Percentiles rank a stretch among this genome's conserved stretches.
Conservation (phyloP, 148 eudicot genomes). For the Arbutus unedo region DNA sequence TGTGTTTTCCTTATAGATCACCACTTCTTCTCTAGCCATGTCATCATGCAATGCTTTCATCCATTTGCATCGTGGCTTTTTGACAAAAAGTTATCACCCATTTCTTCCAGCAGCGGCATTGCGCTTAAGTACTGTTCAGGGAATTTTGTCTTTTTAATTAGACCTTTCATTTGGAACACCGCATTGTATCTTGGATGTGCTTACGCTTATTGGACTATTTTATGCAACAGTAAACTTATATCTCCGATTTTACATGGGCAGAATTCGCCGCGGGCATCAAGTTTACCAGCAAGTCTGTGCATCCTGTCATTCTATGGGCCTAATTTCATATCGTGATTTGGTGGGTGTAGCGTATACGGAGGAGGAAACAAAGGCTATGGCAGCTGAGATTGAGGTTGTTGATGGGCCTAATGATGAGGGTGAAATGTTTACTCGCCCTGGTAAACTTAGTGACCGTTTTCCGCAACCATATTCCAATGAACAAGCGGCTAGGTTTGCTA, state of each 20-base stretch:
- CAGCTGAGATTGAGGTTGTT: conserved; percentile 92
- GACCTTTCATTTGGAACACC: background rate
- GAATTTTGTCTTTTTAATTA: background rate
- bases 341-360: conserved; percentile 99
- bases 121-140: background rate
- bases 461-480: conserved; percentile 92
- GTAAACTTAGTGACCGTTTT: conserved; percentile 87
- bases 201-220: background rate
- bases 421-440: conserved; percentile 97
- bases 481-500: conserved; percentile 96
- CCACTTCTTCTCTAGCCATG: background rate
- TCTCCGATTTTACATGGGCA: conserved; percentile 27
- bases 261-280: conserved; percentile 94
- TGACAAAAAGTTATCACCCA: background rate
- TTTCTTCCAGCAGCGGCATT: background rate
- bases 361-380: conserved; percentile 95
- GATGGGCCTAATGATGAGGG: conserved; percentile 99
- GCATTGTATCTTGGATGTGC: background rate
- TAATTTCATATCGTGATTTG: conserved; percentile 88
- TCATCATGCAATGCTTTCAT: background rate
- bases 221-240: background rate
- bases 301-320: conserved; percentile 85
- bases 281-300: conserved; percentile 94
- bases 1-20: background rate
- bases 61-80: background rate